Evolutionary conservation across 257 asterid genomes (phyloP), one percentile per base, ranked within the genome.

Genomic region (Ocimum tenuiflorum): DNA sequence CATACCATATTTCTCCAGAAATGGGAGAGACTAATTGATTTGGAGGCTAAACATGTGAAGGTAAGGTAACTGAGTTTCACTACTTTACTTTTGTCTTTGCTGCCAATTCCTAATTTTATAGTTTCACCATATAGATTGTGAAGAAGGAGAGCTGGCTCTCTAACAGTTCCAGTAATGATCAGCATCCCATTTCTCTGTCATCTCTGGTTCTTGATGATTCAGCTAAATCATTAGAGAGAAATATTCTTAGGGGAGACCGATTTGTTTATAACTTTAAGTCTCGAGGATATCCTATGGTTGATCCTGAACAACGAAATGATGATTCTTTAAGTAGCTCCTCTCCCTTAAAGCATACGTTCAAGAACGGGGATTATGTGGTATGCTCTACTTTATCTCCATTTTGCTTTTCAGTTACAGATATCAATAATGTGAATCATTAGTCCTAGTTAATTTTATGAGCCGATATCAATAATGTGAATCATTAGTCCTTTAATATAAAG

Each of bases 301-400:
- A 61, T 31, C 17, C 47, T 15, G 77, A 75, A 65, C 74, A 77
- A 65, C 68, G 72, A 67, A 77, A 55, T 63, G 49, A 64, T 29
- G 73, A 62, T 74, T 67, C 86, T 61, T 67, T 42, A 61, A 68
- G 69, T 68, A 71, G 76, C 46, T 75, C 85, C 67, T 74, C 78
- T 73, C 73, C 77, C 63, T 74, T 84, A 38, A 82, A 73, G 68
- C 61, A 77, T 65, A 71, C 60, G 17, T 82, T 89, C 70, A 81
- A 70, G 73, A 83, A 24, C 55, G 98, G 98, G 54, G 98, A 91
- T 74, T 89, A 91, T 70, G 98, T 91, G 95, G 98, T 91, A 82
- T 60, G 76, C 60, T 73, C 65, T 43, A 60, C 43, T 38, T 19
- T 38, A 4, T 58, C 60, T 53, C 24, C 70, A 41, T 67, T n/a